phyloP scores from a whole-genome alignment of 805 yeast species.

The Cyberlindnera galapagoensis region DNA sequence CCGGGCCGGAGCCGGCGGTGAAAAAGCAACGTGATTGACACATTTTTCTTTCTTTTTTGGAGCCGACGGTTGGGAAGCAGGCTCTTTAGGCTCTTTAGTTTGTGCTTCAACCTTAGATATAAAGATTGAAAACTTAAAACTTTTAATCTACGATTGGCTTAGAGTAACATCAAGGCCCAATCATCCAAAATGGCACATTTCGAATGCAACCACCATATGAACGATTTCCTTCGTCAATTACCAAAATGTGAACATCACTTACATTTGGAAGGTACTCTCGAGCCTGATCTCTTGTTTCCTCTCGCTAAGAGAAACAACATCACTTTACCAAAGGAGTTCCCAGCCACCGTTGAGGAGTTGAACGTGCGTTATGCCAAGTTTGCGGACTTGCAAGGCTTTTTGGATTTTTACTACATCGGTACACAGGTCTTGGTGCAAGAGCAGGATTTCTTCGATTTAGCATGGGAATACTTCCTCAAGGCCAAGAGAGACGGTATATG shows the following conservation, averaged over 20 bases:
- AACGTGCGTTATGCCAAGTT: slow-evolving; percentile 54
- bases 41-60: too few species aligned
- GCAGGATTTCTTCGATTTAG: slow-evolving; percentile 69
- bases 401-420: slow-evolving; percentile 75
- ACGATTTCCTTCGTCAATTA: slow-evolving; percentile 52
- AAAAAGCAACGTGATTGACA: too few species aligned
- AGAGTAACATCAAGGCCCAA: too few species aligned
- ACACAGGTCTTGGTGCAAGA: slow-evolving; percentile 67
- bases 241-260: slow-evolving; percentile 89
- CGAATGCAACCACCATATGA: slow-evolving; percentile 33
- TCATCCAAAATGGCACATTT: slow-evolving; percentile 23
- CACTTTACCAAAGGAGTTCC: slow-evolving; percentile 55
- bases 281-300: slow-evolving; percentile 66
- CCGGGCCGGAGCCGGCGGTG: too few species aligned
- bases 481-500: slow-evolving; percentile 52
- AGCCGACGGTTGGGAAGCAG: too few species aligned
- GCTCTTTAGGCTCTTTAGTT: too few species aligned
- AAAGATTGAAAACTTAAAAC: too few species aligned
- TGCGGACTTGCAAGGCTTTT: slow-evolving; percentile 67
- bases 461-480: slow-evolving; percentile 63
- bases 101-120: too few species aligned
- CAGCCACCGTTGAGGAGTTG: slow-evolving; percentile 50
- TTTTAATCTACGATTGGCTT: too few species aligned
- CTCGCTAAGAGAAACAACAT: slow-evolving; percentile 62
- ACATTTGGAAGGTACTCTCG: slow-evolving; percentile 78